These are phyloP conservation scores for Apiotrichum siamense DNA, from an alignment of 1,284 basidiomycete species.

Conservation along the genomic window DNA sequence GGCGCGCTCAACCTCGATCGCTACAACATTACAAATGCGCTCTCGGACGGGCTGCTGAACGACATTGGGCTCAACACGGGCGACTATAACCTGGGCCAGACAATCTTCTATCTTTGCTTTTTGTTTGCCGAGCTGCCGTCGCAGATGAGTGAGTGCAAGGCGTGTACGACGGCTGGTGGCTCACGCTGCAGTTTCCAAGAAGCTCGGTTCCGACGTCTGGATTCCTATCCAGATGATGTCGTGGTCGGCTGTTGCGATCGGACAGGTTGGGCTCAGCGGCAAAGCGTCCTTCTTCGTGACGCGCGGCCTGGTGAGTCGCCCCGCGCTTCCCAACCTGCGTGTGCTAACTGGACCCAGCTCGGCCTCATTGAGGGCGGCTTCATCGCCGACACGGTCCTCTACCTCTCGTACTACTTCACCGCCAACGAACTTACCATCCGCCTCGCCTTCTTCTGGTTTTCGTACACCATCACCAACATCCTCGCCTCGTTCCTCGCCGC, in stretches of 20 bases:
- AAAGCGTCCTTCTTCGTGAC: slow-evolving; percentile 34
- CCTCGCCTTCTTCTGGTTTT: slow-evolving; percentile 44
- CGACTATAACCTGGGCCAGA: slow-evolving; percentile 43
- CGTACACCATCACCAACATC: slow-evolving; percentile 28
- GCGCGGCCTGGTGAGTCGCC: no score
- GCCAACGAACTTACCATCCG: slow-evolving; percentile 40
- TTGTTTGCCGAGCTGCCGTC: slow-evolving; percentile 40
- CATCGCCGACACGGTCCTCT: slow-evolving; percentile 45
- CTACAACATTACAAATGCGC: slow-evolving; percentile 33
- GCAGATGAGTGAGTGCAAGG: slow-evolving; percentile 18
- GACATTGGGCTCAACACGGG: slow-evolving; percentile 40
- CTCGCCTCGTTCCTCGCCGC: slow-evolving; percentile 32
- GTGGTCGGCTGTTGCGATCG: slow-evolving; percentile 35
- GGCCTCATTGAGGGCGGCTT: slow-evolving; percentile 43
- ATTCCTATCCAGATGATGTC: slow-evolving; percentile 40
- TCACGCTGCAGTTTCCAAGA: slow-evolving; percentile 29
- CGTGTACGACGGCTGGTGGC: slow-evolving; percentile 4
- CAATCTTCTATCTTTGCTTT: slow-evolving; percentile 32
- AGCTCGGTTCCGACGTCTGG: slow-evolving; percentile 44
- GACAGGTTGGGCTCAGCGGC: slow-evolving; percentile 27
- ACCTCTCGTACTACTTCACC: slow-evolving; percentile 45
- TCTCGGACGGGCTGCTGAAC: slow-evolving; percentile 42
- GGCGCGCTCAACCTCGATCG: slow-evolving; percentile 34
- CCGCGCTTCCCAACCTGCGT: no score
- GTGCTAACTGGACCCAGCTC: no score